A percentile compares a stretch with the other conserved stretches of the same genome.
These are phyloP conservation scores for Aspergillus steynii DNA, from an alignment of 495 filamentous ascomycete genomes.

Conservation along the genomic window DNA sequence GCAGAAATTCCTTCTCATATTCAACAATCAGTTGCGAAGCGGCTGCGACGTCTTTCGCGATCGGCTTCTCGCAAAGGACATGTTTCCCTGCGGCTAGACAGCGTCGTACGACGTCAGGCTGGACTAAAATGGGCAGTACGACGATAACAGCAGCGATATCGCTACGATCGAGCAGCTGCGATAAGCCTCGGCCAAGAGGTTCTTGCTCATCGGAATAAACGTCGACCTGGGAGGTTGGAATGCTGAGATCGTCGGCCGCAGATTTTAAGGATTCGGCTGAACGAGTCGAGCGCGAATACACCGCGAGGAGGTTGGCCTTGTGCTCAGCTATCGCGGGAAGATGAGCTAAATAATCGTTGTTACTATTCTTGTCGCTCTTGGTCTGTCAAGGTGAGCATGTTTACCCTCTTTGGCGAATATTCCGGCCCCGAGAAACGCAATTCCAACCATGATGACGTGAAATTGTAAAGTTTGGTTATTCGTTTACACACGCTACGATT, in stretches of 20 bases:
- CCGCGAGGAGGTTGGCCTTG: conserved; percentile 22
- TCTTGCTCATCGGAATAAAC: conserved; percentile 18
- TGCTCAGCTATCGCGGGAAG: conserved; percentile 21
- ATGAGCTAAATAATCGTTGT: conserved; percentile 17
- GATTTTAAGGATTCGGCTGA: conserved; percentile 15
- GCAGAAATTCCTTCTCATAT: conserved; percentile 43
- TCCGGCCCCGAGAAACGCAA: conserved; percentile 15
- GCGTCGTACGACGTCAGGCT: conserved; percentile 19
- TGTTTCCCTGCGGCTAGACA: conserved; percentile 28
- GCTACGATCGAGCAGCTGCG: conserved; percentile 21
- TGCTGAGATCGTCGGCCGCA: conserved; percentile 6
- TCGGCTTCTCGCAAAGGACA: conserved; percentile 60
- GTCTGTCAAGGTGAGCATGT: neutral
- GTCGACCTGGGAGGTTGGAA: conserved; percentile 13
- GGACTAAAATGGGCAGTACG: conserved; percentile 22
- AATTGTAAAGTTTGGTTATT: neutral
- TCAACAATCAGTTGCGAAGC: conserved; percentile 54
- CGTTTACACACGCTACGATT: too few species aligned
- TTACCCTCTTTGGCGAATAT: conserved; percentile 13
- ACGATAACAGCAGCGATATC: conserved; percentile 28
- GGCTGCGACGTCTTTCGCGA: conserved; percentile 56
- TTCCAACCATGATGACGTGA: conserved; percentile 5
- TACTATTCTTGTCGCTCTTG: neutral
- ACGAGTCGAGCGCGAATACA: conserved; percentile 27
- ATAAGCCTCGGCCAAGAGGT: conserved; percentile 9